A percentile compares a stretch with the other conserved stretches of the same genome.
Evolutionary conservation across 2,329 filamentous ascomycete genomes (phyloP).

Genomic region (Aspergillus versicolor): DNA sequence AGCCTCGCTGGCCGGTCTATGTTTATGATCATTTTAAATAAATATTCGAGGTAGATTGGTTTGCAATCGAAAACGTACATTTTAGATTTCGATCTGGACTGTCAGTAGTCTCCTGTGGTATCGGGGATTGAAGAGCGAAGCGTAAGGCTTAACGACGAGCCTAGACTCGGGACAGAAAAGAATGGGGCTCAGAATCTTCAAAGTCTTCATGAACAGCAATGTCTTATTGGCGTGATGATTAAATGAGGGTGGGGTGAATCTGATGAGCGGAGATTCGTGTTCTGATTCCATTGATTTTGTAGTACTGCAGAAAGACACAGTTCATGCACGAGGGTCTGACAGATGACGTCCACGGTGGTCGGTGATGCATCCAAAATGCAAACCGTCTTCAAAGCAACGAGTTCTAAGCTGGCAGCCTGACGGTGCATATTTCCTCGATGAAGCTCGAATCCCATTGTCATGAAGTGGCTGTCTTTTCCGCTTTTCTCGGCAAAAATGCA

Average conservation of each 20-base stretch:
- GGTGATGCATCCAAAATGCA: background rate
- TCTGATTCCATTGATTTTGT: background rate
- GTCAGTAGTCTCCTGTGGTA: background rate
- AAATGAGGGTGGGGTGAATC: background rate
- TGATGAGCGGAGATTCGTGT: background rate
- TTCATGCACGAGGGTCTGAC: constrained; percentile 3
- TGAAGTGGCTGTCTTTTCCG: no score
- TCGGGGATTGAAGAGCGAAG: background rate
- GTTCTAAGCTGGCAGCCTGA: background rate
- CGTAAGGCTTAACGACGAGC: no score
- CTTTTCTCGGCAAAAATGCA: no score
- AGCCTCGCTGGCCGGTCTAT: constrained; percentile 3
- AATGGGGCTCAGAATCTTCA: background rate
- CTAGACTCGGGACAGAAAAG: no score
- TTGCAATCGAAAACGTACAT: constrained; percentile 1
- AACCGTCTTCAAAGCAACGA: background rate
- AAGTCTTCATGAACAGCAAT: background rate
- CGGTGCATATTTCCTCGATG: background rate
- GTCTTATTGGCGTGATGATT: background rate
- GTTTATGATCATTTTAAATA: constrained; percentile 6
- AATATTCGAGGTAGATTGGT: constrained; percentile 10
- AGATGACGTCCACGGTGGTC: background rate
- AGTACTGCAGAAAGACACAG: background rate
- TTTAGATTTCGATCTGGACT: background rate
- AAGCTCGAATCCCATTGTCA: no score